These are phyloP conservation scores for Saccharomycopsis hybrid DNA, from an alignment of 1,139 yeast genomes.

Conservation along the genomic window DNA sequence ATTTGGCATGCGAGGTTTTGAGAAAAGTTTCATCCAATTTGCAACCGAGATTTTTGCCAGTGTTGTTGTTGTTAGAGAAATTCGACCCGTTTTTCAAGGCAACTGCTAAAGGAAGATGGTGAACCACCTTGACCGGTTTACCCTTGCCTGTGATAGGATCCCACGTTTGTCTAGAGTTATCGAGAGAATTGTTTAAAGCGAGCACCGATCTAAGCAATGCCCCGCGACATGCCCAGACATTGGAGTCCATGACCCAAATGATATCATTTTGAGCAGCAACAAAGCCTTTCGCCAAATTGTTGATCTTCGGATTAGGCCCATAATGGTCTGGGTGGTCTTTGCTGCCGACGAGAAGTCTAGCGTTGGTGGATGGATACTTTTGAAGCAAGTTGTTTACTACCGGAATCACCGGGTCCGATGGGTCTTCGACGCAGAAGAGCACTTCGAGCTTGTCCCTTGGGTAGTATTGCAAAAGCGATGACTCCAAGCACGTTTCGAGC, in stretches of 20 bases:
- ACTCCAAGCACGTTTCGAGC: conserved; percentile 57
- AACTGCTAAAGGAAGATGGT: conserved; percentile 70
- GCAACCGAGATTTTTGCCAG: too few species aligned
- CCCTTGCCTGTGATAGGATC: conserved; percentile 21
- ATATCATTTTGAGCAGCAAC: conserved; percentile 61
- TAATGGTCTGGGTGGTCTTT: conserved; percentile 41
- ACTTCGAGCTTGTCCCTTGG: conserved; percentile 57
- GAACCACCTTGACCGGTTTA: conserved; percentile 59
- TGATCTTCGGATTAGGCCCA: conserved; percentile 89
- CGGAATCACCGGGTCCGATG: conserved; percentile 58
- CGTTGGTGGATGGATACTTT: conserved; percentile 52
- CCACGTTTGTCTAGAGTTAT: conserved; percentile 37
- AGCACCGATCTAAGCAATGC: conserved; percentile 61
- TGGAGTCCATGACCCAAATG: conserved; percentile 84
- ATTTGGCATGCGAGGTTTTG: conserved; percentile 77
- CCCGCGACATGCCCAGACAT: conserved; percentile 71
- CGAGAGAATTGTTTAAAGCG: conserved; percentile 42
- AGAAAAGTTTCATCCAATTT: conserved; percentile 80
- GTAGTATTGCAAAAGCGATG: conserved; percentile 64
- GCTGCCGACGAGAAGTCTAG: conserved; percentile 48
- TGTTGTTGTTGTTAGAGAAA: too few species aligned
- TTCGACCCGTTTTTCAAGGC: conserved; percentile 30
- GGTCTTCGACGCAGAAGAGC: conserved; percentile 66
- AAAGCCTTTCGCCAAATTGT: conserved; percentile 78
- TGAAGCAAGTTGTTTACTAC: conserved; percentile 45